Percentiles rank a stretch among this genome's conserved stretches.
Conservation (phyloP, 345 rosid species). For the Gynandropsis gynandra region DNA sequence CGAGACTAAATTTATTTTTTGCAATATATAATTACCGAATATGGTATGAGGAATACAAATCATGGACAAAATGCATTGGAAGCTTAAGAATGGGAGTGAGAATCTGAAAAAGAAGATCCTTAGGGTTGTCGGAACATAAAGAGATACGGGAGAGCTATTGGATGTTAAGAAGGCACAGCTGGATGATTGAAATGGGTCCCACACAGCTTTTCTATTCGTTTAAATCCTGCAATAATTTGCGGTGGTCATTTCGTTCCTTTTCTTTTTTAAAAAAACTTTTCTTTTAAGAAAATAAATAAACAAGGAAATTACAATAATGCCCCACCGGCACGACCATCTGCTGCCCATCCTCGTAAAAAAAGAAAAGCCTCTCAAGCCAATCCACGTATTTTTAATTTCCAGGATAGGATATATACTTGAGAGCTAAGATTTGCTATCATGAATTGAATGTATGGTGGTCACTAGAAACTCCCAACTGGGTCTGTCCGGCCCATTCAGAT, state of each 20-base stretch:
- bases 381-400: too few relatives aligned
- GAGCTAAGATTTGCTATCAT: slow-evolving; percentile 14
- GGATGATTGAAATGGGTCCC: slow-evolving; percentile 31
- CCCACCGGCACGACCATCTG: background rate
- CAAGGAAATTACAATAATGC: background rate
- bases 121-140: too few relatives aligned
- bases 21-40: too few relatives aligned
- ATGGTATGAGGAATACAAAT: too few relatives aligned
- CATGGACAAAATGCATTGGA: too few relatives aligned
- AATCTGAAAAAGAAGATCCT: background rate
- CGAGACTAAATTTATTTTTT: too few relatives aligned
- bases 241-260: background rate
- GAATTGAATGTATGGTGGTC: too few relatives aligned
- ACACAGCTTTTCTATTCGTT: slow-evolving; percentile 1
- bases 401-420: slow-evolving; percentile 4
- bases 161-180: slow-evolving; percentile 34
- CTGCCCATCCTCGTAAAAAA: too few relatives aligned
- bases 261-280: background rate
- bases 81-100: background rate
- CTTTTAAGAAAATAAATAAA: background rate
- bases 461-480: too few relatives aligned
- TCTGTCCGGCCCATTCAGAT: too few relatives aligned
- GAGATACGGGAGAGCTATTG: slow-evolving; percentile 3
- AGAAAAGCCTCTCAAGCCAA: too few relatives aligned
- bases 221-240: slow-evolving; percentile 14